Conservation (phyloP, 345 rosid genomes). For the Boechera divaricarpa region DNA sequence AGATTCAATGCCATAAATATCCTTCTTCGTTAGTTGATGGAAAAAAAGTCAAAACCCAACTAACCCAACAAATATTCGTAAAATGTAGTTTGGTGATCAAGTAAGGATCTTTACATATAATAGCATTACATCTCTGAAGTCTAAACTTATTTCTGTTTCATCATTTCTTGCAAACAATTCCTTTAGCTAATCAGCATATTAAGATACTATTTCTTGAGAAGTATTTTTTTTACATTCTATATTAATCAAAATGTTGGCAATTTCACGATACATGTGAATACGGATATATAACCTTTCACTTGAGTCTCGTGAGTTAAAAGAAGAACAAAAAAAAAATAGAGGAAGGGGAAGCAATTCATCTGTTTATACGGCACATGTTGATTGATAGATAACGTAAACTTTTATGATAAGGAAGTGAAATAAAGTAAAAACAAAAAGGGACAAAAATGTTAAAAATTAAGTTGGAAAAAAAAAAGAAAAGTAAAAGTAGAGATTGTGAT, state of each 20-base stretch:
- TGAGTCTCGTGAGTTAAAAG: conserved; percentile 19
- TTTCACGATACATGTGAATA: conserved; percentile 12
- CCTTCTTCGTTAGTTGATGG: not conserved
- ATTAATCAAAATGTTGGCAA: not conserved
- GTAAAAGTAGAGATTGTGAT: conserved; percentile 36
- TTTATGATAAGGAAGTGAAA: conserved; percentile 19
- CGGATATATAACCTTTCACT: not conserved
- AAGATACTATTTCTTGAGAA: not conserved
- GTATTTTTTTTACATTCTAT: not conserved
- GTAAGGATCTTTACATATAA: not conserved
- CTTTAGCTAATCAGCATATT: not conserved
- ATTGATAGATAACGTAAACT: conserved; percentile 30
- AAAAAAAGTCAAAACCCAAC: conserved; percentile 29
- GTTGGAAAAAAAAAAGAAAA: not conserved
- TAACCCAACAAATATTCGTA: conserved; percentile 5
- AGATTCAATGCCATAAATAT: conserved; percentile 29
- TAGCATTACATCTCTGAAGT: not conserved
- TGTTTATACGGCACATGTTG: conserved; percentile 34
- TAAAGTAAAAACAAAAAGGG: conserved; percentile 8
- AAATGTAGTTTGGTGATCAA: not conserved
- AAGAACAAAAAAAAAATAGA: not conserved
- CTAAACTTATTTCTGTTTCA: not conserved
- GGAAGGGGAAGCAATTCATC: conserved; percentile 9
- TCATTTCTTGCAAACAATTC: not conserved
- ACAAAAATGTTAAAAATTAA: not conserved